Conservation (phyloP, 352 stramenopile genomes). For the Phytophthora rubi region DNA sequence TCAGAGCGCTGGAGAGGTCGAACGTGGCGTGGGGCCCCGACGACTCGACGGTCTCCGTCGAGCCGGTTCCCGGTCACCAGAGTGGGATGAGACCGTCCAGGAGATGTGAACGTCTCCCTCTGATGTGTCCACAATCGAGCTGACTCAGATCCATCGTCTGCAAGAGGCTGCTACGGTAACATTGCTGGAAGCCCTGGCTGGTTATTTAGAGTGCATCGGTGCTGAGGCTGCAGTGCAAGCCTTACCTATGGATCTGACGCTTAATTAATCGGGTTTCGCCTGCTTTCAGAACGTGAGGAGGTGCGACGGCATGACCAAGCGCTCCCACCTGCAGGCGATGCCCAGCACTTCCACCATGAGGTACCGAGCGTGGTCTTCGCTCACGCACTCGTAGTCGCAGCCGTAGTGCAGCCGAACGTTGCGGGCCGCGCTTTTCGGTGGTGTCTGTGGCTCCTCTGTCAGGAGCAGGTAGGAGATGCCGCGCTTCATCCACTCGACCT, state of each 20-base stretch:
- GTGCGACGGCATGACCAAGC: constrained; percentile 40
- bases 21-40: neutral
- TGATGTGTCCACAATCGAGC: neutral
- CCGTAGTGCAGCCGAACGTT: constrained; percentile 45
- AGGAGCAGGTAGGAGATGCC: constrained; percentile 53
- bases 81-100: neutral
- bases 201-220: neutral
- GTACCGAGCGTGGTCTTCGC: constrained; percentile 48
- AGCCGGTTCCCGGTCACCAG: constrained; percentile 15
- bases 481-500: constrained; percentile 58
- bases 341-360: constrained; percentile 54
- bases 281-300: constrained; percentile 39
- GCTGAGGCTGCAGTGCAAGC: neutral
- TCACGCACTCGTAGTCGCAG: constrained; percentile 53
- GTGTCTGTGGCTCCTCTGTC: constrained; percentile 27
- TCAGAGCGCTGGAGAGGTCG: constrained; percentile 13
- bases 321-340: constrained; percentile 49
- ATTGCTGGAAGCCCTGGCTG: no score
- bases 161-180: no score
- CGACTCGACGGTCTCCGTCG: constrained; percentile 1
- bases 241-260: neutral
- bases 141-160: neutral
- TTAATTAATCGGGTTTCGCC: neutral
- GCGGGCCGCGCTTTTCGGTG: constrained; percentile 7
- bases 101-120: neutral